Evolutionary conservation across 805 yeast genomes (phyloP).

Genomic region (Jamesozyma hellenica): DNA sequence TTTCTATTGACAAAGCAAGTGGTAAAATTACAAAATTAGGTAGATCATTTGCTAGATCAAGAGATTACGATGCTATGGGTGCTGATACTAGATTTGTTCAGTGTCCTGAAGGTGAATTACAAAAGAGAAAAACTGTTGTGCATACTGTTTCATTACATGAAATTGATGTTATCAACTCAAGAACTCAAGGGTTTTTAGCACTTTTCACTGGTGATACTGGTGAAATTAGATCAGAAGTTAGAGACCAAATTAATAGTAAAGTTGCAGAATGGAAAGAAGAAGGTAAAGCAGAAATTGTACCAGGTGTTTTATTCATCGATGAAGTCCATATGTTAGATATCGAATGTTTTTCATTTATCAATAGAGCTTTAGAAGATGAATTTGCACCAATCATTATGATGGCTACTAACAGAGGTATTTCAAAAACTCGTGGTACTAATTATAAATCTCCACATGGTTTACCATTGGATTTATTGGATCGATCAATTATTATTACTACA

Average conservation of each 20-base stretch:
- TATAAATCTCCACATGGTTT: constrained; percentile 96
- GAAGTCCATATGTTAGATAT: constrained; percentile 98
- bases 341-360: constrained; percentile 89
- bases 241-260: constrained; percentile 93
- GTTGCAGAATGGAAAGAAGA: constrained; percentile 98
- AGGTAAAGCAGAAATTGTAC: constrained; percentile 95
- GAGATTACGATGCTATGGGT: constrained; percentile 98
- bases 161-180: constrained; percentile 92
- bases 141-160: constrained; percentile 98
- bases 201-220: constrained; percentile 95
- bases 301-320: constrained; percentile 95
- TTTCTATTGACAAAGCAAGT: constrained; percentile 87
- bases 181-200: constrained; percentile 96
- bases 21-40: constrained; percentile 94
- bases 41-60: constrained; percentile 87
- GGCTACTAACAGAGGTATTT: constrained; percentile 95
- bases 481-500: constrained; percentile 88
- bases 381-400: constrained; percentile 94
- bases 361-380: constrained; percentile 93
- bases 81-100: constrained; percentile 97
- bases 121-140: constrained; percentile 87
- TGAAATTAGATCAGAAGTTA: constrained; percentile 88
- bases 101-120: constrained; percentile 97
- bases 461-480: constrained; percentile 87
- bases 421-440: constrained; percentile 88